Conservation (phyloP, 139 green algal genomes). For the Raphidocelis subcapitata region DNA sequence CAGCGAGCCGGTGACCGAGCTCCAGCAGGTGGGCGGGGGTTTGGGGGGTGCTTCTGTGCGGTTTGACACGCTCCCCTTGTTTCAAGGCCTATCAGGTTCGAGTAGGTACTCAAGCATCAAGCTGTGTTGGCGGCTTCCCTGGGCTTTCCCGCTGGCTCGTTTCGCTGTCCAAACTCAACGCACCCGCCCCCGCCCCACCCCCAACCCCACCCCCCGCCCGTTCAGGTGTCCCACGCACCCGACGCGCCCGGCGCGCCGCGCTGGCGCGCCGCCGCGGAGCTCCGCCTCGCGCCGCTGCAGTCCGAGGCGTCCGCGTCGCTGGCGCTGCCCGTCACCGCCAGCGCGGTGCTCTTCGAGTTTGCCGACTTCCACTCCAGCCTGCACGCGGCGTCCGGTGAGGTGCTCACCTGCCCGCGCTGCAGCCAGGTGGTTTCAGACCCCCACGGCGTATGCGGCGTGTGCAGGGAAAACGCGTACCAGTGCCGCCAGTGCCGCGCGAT, state of each 20-base stretch:
- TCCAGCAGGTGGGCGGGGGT: conserved; percentile 26
- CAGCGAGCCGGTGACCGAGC: conserved; percentile 8
- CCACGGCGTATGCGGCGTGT: conserved; percentile 20
- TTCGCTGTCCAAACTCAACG: too few relatives aligned
- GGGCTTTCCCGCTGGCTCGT: too few relatives aligned
- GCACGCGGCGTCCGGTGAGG: conserved; percentile 5
- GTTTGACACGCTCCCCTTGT: too few relatives aligned
- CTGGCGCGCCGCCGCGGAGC: neutral
- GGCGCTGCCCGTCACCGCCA: conserved; percentile 4
- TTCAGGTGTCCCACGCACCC: too few relatives aligned
- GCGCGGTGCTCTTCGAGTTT: conserved; percentile 13
- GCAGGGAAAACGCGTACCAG: conserved; percentile 32
- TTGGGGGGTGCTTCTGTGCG: too few relatives aligned
- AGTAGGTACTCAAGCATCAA: too few relatives aligned
- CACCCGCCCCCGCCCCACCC: too few relatives aligned
- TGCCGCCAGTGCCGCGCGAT: conserved; percentile 25
- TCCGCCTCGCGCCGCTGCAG: conserved; percentile 5
- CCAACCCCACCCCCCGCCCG: too few relatives aligned
- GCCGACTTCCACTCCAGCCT: conserved; percentile 8
- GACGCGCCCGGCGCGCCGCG: too few relatives aligned
- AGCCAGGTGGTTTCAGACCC: conserved; percentile 21
- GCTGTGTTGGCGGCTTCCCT: too few relatives aligned
- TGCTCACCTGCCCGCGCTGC: conserved; percentile 25
- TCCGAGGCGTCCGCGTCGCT: conserved; percentile 5
- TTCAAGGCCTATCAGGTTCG: too few relatives aligned